Percentiles rank a stretch among this genome's conserved stretches.
Evolutionary conservation across 2,329 filamentous ascomycete species (phyloP).

Genomic region (Aspergillus spinulosporus): DNA sequence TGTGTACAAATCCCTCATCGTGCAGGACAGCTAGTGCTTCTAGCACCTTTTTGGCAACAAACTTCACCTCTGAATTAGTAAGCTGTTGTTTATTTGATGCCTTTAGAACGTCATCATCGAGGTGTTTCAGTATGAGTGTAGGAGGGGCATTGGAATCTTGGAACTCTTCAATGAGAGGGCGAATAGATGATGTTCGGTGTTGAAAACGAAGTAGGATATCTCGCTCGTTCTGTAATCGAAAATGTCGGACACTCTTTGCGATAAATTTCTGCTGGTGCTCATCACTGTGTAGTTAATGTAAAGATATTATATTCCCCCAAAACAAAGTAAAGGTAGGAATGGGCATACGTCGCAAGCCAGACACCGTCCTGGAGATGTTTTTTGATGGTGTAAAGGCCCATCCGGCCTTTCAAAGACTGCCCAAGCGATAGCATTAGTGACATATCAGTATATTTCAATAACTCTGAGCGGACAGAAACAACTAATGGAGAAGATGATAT

Average conservation of each 20-base stretch:
- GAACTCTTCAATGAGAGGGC: conserved; percentile 28
- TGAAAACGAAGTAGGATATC: conserved; percentile 29
- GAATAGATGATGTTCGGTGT: conserved; percentile 19
- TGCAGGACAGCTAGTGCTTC: conserved; percentile 1
- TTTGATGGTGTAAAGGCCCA: conserved; percentile 15
- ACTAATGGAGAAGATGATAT: too few relatives aligned
- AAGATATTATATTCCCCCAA: too few relatives aligned
- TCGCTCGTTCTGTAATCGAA: conserved; percentile 28
- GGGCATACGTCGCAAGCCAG: conserved; percentile 23
- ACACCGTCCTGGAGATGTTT: conserved; percentile 22
- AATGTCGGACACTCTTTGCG: conserved; percentile 23
- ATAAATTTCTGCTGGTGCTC: conserved; percentile 21
- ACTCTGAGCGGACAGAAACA: too few relatives aligned
- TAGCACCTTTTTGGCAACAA: neutral
- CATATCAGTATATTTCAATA: neutral
- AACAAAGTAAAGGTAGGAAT: neutral
- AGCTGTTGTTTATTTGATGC: conserved; percentile 22
- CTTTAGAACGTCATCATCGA: conserved; percentile 26
- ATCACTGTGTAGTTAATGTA: conserved; percentile 4
- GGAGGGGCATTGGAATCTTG: conserved; percentile 18
- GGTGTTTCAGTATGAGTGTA: conserved; percentile 26
- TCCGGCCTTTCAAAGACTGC: conserved; percentile 13
- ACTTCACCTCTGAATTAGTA: conserved; percentile 20
- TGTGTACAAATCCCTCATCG: conserved; percentile 4
- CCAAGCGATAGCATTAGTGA: neutral